These are phyloP conservation scores for Hanseniaspora osmophila DNA, from an alignment of 805 yeast genomes.

Conservation along the genomic window DNA sequence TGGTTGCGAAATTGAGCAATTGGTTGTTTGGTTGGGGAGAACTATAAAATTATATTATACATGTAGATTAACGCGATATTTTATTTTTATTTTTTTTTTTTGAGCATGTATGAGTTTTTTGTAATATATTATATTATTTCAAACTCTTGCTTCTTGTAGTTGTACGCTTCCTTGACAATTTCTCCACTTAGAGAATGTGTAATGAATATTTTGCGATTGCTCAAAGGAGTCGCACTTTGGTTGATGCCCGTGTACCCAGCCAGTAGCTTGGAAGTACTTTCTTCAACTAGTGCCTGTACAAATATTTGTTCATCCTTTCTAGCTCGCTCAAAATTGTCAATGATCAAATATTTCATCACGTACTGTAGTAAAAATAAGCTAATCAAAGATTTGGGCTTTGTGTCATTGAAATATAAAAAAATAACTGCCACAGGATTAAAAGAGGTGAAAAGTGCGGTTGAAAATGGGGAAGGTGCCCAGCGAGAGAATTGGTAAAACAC, in stretches of 20 bases:
- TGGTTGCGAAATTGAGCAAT: slow-evolving; percentile 26
- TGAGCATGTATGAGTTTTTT: neutral
- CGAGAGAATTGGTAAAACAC: slow-evolving; percentile 42
- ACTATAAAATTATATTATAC: slow-evolving; percentile 12
- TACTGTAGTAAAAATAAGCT: slow-evolving; percentile 26
- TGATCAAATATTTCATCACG: slow-evolving; percentile 26
- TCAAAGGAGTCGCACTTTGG: slow-evolving; percentile 12
- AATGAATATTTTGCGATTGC: slow-evolving; percentile 29
- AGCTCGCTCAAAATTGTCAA: slow-evolving; percentile 31
- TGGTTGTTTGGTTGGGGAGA: slow-evolving; percentile 46
- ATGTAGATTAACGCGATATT: neutral
- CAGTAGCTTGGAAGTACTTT: slow-evolving; percentile 48
- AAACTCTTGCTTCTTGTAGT: slow-evolving; percentile 17
- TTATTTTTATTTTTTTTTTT: too few species aligned
- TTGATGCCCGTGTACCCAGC: slow-evolving; percentile 10
- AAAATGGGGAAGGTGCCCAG: slow-evolving; percentile 57
- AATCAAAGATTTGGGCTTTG: slow-evolving; percentile 25
- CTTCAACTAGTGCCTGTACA: slow-evolving; percentile 45
- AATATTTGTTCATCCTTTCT: slow-evolving; percentile 47
- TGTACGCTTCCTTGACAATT: slow-evolving; percentile 19
- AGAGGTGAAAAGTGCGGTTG: slow-evolving; percentile 33
- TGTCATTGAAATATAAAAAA: slow-evolving; percentile 27
- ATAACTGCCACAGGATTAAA: slow-evolving; percentile 46
- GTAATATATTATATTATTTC: too few species aligned
- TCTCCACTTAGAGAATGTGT: slow-evolving; percentile 33